phyloP scores from a whole-genome alignment of 176 grass and related monocot genomes.

The Carex cristatella region DNA sequence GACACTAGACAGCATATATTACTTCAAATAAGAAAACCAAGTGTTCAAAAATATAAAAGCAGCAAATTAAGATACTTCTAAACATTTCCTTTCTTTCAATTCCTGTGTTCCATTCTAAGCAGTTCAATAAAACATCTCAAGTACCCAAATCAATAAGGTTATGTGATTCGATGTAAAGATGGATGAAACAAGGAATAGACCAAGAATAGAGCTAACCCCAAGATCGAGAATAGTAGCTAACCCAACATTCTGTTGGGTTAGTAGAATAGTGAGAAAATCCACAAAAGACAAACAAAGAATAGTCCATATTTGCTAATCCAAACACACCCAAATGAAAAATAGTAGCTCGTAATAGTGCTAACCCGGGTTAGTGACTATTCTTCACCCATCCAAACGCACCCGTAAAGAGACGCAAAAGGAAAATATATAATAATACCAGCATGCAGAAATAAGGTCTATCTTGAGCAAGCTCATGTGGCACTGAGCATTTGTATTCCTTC shows the following conservation, averaged over 20 bases:
- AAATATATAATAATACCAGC: constrained; percentile 45
- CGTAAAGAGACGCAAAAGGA: neutral
- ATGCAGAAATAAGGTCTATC: constrained; percentile 74
- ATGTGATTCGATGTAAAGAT: too few relatives aligned
- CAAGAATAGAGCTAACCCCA: too few relatives aligned
- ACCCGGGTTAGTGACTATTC: too few relatives aligned
- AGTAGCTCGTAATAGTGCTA: too few relatives aligned
- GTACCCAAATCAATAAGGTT: neutral
- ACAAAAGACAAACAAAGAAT: too few relatives aligned
- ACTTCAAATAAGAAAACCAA: neutral
- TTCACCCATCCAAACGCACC: too few relatives aligned
- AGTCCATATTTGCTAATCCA: too few relatives aligned
- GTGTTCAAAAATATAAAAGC: neutral
- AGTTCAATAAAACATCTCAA: neutral
- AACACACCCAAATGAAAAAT: too few relatives aligned
- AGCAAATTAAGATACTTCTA: neutral
- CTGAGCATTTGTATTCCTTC: constrained; percentile 60
- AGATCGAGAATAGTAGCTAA: too few relatives aligned
- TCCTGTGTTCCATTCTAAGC: neutral
- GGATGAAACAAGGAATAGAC: too few relatives aligned
- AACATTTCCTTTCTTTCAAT: neutral
- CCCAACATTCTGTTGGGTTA: too few relatives aligned
- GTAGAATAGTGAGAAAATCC: too few relatives aligned
- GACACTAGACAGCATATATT: neutral
- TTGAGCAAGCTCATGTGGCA: constrained; percentile 34